phyloP scores from a whole-genome alignment of 1,139 yeast genomes.

The Yamadazyma sp. region DNA sequence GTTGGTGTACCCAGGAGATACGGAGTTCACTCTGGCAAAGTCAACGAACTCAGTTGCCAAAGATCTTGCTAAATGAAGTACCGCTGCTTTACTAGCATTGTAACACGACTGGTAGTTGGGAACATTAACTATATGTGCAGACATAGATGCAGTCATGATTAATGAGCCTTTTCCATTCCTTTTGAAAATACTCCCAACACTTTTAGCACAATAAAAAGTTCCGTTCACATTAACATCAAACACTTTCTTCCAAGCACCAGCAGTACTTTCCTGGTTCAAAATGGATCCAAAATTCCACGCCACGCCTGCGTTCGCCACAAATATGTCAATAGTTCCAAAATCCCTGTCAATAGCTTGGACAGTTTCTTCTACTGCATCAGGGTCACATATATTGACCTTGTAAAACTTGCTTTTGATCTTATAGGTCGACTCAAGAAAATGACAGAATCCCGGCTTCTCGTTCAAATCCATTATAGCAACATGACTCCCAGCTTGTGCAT shows the following conservation, averaged over 20 bases:
- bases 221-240: conserved; percentile 55
- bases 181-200: conserved; percentile 49
- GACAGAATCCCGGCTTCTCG: conserved; percentile 33
- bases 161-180: conserved; percentile 51
- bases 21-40: conserved; percentile 53
- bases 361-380: conserved; percentile 54
- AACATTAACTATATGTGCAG: conserved; percentile 53
- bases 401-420: conserved; percentile 64
- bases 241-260: conserved; percentile 51
- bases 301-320: conserved; percentile 86
- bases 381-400: conserved; percentile 61
- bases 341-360: conserved; percentile 57
- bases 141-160: conserved; percentile 61
- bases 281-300: conserved; percentile 74
- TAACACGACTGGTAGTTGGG: conserved; percentile 57
- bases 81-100: conserved; percentile 58
- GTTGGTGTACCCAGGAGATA: conserved; percentile 55
- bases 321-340: conserved; percentile 69
- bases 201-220: conserved; percentile 57
- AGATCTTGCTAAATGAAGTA: conserved; percentile 49
- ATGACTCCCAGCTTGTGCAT: conserved; percentile 81
- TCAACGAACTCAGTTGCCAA: conserved; percentile 54
- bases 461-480: conserved; percentile 47
- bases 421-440: conserved; percentile 50
- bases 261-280: conserved; percentile 32